Evolutionary conservation across 2,329 filamentous ascomycete species (phyloP).

Genomic region (Colletotrichum higginsianum): DNA sequence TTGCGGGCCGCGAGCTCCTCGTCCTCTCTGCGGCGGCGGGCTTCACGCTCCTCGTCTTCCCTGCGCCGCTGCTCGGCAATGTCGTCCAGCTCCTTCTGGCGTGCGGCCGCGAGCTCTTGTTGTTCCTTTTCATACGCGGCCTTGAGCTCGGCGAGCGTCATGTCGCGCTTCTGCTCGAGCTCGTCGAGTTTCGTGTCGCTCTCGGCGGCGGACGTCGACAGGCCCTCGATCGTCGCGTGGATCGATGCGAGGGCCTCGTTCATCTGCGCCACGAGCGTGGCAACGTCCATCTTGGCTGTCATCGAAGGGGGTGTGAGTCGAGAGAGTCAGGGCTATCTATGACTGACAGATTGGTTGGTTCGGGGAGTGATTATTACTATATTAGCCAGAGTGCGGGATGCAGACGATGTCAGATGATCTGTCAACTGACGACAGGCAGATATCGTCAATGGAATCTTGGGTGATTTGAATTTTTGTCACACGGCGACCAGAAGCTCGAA

Average conservation of each 20-base stretch:
- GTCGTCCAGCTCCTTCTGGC: constrained; percentile 50
- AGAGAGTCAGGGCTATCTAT: constrained; percentile 20
- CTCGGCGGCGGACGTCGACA: constrained; percentile 48
- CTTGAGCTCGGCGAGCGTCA: constrained; percentile 51
- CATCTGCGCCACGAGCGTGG: constrained; percentile 59
- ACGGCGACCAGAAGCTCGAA: constrained; percentile 22
- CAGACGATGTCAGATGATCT: neutral
- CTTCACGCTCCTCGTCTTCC: constrained; percentile 59
- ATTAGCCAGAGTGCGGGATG: neutral
- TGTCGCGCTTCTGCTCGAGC: constrained; percentile 56
- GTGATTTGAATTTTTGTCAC: constrained; percentile 18
- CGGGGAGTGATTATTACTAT: neutral
- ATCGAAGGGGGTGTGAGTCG: constrained; percentile 8
- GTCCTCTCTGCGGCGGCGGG: constrained; percentile 55
- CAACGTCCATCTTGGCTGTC: constrained; percentile 51
- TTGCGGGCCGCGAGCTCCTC: constrained; percentile 49
- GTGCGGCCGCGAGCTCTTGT: constrained; percentile 48
- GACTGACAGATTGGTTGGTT: neutral
- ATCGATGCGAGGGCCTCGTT: constrained; percentile 59
- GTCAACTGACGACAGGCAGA: neutral
- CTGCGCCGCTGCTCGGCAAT: constrained; percentile 54
- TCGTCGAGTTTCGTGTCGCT: constrained; percentile 56
- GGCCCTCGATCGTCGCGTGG: constrained; percentile 53
- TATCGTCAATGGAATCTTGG: constrained; percentile 11
- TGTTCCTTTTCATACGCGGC: constrained; percentile 51